Conservation (phyloP, 2,329 filamentous ascomycete species). For the Penicillium sp. region DNA sequence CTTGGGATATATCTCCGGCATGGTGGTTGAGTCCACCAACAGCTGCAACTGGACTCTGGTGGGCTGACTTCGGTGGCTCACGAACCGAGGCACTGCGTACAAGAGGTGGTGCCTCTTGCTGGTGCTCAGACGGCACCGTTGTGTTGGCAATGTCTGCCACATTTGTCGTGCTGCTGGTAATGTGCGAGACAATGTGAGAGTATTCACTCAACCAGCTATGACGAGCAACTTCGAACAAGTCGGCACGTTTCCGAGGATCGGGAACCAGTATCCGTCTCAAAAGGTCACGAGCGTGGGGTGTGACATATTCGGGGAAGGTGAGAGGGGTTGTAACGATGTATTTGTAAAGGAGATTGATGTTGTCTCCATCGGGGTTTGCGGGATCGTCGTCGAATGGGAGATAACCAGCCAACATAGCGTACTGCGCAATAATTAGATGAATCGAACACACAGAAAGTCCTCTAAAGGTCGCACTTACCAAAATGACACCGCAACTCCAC, state of each 20-base stretch:
- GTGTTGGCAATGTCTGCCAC: conserved; percentile 78
- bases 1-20: conserved; percentile 66
- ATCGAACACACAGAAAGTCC: background rate
- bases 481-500: conserved; percentile 97
- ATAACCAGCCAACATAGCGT: conserved; percentile 97
- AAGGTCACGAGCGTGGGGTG: conserved; percentile 88
- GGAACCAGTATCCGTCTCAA: conserved; percentile 90
- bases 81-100: conserved; percentile 89
- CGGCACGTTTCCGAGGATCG: conserved; percentile 87
- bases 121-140: conserved; percentile 56
- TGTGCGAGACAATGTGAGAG: conserved; percentile 92
- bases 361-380: conserved; percentile 96
- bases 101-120: conserved; percentile 56
- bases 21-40: conserved; percentile 63
- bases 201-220: conserved; percentile 99
- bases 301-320: conserved; percentile 98
- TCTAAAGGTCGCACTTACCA: conserved; percentile 58
- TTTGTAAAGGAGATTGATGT: conserved; percentile 98
- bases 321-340: conserved; percentile 97
- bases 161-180: conserved; percentile 90
- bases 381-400: conserved; percentile 97
- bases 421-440: conserved; percentile 51
- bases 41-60: conserved; percentile 45
- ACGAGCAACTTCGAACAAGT: conserved; percentile 92
- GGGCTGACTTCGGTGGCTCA: conserved; percentile 65